Conservation (phyloP, 2,329 filamentous ascomycete species). For the Coniella vitis region DNA sequence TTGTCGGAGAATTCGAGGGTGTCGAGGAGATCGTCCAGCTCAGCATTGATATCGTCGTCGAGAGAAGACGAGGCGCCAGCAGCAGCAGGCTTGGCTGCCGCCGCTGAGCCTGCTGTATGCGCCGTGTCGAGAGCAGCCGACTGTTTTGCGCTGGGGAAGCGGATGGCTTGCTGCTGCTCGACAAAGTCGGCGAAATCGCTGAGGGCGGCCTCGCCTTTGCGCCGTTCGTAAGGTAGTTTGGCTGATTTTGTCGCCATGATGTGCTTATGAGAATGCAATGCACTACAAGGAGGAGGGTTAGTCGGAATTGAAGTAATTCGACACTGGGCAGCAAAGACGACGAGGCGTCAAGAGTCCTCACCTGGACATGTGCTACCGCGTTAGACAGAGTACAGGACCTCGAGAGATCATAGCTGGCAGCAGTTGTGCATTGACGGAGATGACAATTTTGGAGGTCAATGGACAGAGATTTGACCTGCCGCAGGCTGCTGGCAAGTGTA, state of each 20-base stretch:
- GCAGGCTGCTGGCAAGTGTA: neutral
- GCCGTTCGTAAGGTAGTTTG: slow-evolving; percentile 69
- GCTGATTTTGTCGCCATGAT: slow-evolving; percentile 48
- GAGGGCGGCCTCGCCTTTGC: slow-evolving; percentile 82
- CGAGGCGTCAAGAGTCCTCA: too few species aligned
- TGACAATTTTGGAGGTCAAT: too few species aligned
- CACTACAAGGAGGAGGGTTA: slow-evolving; percentile 3
- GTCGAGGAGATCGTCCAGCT: slow-evolving; percentile 87
- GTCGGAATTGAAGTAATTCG: neutral
- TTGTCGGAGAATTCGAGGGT: slow-evolving; percentile 75
- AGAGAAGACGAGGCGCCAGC: slow-evolving; percentile 22
- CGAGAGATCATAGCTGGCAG: too few species aligned
- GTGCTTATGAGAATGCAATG: slow-evolving; percentile 13
- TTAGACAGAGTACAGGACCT: neutral
- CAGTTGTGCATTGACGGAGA: too few species aligned
- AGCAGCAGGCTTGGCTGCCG: slow-evolving; percentile 19
- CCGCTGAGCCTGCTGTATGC: neutral
- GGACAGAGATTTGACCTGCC: too few species aligned
- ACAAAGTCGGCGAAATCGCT: slow-evolving; percentile 98
- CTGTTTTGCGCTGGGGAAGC: slow-evolving; percentile 40
- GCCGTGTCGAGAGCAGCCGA: neutral
- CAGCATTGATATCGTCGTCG: slow-evolving; percentile 56
- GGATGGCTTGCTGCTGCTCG: slow-evolving; percentile 79
- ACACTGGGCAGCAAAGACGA: too few species aligned
- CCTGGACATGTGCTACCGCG: too few species aligned